phyloP scores from a whole-genome alignment of 257 asterid species.

The Thymus mandschuricus region DNA sequence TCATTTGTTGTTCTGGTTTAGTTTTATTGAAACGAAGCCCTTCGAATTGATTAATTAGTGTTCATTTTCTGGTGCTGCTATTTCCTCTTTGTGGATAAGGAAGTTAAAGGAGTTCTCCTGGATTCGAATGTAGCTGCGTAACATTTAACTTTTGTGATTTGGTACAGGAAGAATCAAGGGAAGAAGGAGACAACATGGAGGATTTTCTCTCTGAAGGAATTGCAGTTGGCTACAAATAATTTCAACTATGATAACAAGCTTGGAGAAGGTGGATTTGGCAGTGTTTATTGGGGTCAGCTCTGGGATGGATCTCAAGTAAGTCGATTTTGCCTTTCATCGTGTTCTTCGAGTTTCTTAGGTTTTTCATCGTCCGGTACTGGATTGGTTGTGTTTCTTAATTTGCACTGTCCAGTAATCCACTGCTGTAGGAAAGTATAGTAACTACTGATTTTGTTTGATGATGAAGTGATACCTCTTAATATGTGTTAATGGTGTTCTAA shows the following conservation, averaged over 20 bases:
- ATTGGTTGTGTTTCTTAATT: not conserved
- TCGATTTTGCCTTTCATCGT: constrained; percentile 9
- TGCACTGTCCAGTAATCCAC: constrained; percentile 9
- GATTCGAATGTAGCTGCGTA: constrained; percentile 16
- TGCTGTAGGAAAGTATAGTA: not conserved
- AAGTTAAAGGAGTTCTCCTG: constrained; percentile 12
- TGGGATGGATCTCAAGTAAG: constrained; percentile 99
- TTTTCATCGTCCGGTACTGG: not conserved
- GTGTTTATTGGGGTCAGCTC: constrained; percentile 99
- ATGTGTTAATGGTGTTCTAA: not conserved
- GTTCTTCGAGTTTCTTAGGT: constrained; percentile 7
- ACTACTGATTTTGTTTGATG: not conserved
- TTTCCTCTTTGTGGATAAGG: not conserved
- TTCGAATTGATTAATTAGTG: constrained; percentile 7
- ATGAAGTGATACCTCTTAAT: constrained; percentile 1
- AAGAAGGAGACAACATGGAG: constrained; percentile 79
- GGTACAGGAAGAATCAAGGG: constrained; percentile 57
- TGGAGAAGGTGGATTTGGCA: constrained; percentile 98
- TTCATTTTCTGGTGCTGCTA: constrained; percentile 18
- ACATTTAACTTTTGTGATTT: constrained; percentile 10
- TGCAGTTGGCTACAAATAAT: constrained; percentile 92
- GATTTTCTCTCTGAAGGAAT: constrained; percentile 86
- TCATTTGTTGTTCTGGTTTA: not conserved
- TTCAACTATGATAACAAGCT: constrained; percentile 98
- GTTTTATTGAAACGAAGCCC: constrained; percentile 1